Evolutionary conservation across 768 basidiomycete genomes (phyloP), one percentile per base, ranked within the genome.

Genomic region (Glaciozyma martinii): DNA sequence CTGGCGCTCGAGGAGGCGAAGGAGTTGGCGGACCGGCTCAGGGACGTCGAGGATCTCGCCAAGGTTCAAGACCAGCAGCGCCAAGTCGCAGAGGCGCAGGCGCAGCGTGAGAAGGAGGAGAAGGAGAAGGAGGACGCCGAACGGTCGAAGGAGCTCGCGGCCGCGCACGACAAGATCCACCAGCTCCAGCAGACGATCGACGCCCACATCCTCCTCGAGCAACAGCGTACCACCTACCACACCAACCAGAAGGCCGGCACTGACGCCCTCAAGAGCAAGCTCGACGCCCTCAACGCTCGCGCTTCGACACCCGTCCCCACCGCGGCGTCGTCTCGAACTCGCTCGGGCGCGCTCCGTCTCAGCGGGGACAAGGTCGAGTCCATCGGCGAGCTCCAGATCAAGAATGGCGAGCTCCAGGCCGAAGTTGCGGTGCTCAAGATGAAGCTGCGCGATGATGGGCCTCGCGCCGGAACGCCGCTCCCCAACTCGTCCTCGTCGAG

Each of bases 191-290:
- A 63, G 6, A n/a, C 33, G 19, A 44, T 64, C 19, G 62, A 61
- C 16, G 30, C 23, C 18, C 43, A 52, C 33, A 56, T 61, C 44
- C 30, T 32, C 19, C 63, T 63, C 33, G 67, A 66, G 37, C 43
- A 23, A 2, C 53, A 65, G 5, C 55, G 63, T 1, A 44, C 47
- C 42, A 25, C 25, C 32, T 67, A 66, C 63, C 61, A 44, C 25
- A 10, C 53, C 46, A 56, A 60, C 16, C 62, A 59, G 30, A 33
- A 60, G 0, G 52, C 37, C 8, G 68, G 68, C 12, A 59, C 65
- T 10, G 68, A 70, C 52, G 46, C 49, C 42, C 63, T 70, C 59
- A 66, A 70, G 43, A 47, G 32, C 5, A 50, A 65, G 13, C 44
- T 70, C 50, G 68, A 59, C 8, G 57, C 50, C 9, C 32, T 70